Base-by-base conservation (phyloP, 73 alveolate genomes). In the Paraurostyla sp. region DNA sequence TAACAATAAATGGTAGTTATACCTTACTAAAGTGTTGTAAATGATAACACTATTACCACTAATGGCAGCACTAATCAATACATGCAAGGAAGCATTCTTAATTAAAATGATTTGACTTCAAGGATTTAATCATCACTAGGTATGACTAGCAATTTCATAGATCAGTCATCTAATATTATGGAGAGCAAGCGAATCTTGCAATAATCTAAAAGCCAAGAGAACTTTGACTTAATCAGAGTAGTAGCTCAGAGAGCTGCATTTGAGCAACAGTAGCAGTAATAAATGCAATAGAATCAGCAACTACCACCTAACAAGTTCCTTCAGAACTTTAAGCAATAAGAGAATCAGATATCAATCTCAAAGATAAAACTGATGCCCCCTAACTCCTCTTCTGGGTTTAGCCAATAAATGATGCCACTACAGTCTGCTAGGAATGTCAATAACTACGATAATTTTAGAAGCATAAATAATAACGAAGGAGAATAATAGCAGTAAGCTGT, bases 211-310 rank as follows among this genome's bases (percentile, higher is more conserved):
- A 48, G 71, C 30, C 27, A 73, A 25, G 86, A 73, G 33, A 73
- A 73, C 86, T 49, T 73, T 45, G 86, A 73, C 20, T 13, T 73
- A 27, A 43, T 73, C 3, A 73, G 71, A 48, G 86, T 48, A 33
- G 86, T 71, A 16, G 86, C 86, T 3, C 27, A 73, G 33, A 43
- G 86, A 73, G 86, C 86, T 22, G 65, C 65, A 0, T 9, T 48
- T 2, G 86, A 73, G 29, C 51, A 73, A 30, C 27, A 73, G 52
- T 50, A 42, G 27, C 20, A 22, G 9, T 68, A 43, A 27, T 3
- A 11, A 4, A 27, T 18, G 3, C 22, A 54, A 54, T 20, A 20
- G 4, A 35, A 35, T 6, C 6, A 54, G 9, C 30, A 54, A 54
- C 23, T 58, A 2, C 9, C 82, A 3, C 7, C 82, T 13, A 65